These are phyloP conservation scores for Microbotryomycetes sp. DNA, from an alignment of 1,284 basidiomycete species.

Conservation along the genomic window DNA sequence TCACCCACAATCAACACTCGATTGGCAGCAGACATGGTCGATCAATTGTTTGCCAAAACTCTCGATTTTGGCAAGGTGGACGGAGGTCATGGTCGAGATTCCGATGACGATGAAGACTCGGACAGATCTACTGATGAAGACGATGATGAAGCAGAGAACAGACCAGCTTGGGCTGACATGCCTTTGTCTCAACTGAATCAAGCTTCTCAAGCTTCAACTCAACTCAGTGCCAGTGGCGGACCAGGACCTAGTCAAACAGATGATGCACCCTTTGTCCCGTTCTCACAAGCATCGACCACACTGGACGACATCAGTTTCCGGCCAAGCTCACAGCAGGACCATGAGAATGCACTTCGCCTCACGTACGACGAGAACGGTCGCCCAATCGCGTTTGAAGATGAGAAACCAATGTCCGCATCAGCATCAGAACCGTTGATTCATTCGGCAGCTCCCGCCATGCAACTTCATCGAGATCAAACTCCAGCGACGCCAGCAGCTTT, in stretches of 20 bases:
- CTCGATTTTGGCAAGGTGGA: constrained; percentile 27
- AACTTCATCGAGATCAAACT: background rate
- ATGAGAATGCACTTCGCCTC: background rate
- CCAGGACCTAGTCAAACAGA: background rate
- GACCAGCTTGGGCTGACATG: constrained; percentile 3
- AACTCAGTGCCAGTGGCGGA: background rate
- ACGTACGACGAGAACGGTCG: background rate
- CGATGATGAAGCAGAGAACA: constrained; percentile 18
- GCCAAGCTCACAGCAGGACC: background rate
- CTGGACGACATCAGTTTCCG: constrained; percentile 13
- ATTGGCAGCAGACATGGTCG: constrained; percentile 88
- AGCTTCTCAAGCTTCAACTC: constrained; percentile 8
- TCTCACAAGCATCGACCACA: constrained; percentile 24
- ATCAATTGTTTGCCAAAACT: constrained; percentile 47
- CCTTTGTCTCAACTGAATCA: constrained; percentile 5
- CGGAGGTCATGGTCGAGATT: constrained; percentile 7
- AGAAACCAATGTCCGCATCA: too few relatives aligned
- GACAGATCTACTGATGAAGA: constrained; percentile 33
- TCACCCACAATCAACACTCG: constrained; percentile 80
- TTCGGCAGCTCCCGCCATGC: background rate
- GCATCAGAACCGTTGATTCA: background rate
- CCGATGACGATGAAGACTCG: constrained; percentile 40
- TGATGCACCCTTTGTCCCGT: constrained; percentile 22
- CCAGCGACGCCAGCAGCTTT: background rate
- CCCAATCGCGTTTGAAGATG: too few relatives aligned